phyloP scores from a whole-genome alignment of 345 rosid species.

The Lagerstroemia speciosa region DNA sequence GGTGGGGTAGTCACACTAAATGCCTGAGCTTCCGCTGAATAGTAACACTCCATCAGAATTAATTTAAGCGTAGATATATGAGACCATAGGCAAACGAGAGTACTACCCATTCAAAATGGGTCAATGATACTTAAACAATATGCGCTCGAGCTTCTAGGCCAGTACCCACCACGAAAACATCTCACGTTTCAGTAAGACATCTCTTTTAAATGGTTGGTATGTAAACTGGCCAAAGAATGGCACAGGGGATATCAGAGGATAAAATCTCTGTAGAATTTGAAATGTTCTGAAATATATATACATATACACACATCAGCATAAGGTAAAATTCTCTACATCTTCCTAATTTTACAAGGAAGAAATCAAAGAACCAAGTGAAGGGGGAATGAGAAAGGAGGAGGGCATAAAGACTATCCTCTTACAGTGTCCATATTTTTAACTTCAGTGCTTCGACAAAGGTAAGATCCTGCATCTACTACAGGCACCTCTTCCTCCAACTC shows the following conservation, averaged over 20 bases:
- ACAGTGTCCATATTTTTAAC: neutral
- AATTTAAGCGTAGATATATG: too few relatives aligned
- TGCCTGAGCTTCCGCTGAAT: too few relatives aligned
- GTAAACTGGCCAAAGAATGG: neutral
- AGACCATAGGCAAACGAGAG: too few relatives aligned
- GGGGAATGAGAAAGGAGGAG: neutral
- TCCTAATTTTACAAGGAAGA: conserved; percentile 1
- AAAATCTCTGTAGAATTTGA: neutral
- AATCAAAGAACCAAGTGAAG: neutral
- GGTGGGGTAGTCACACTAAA: too few relatives aligned
- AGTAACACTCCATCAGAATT: too few relatives aligned
- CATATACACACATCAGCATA: neutral
- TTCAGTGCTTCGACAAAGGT: neutral
- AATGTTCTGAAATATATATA: neutral
- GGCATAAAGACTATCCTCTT: neutral
- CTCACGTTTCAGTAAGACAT: too few relatives aligned
- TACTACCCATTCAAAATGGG: too few relatives aligned
- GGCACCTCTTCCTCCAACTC: neutral
- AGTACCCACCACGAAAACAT: too few relatives aligned
- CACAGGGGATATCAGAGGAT: neutral
- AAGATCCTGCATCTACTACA: neutral
- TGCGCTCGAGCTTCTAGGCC: too few relatives aligned
- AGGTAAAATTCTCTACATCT: neutral
- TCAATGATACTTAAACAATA: too few relatives aligned
- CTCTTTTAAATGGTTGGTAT: too few relatives aligned